Base-by-base conservation (phyloP, 352 stramenopile species). In the Phytophthora pseudosyringae region DNA sequence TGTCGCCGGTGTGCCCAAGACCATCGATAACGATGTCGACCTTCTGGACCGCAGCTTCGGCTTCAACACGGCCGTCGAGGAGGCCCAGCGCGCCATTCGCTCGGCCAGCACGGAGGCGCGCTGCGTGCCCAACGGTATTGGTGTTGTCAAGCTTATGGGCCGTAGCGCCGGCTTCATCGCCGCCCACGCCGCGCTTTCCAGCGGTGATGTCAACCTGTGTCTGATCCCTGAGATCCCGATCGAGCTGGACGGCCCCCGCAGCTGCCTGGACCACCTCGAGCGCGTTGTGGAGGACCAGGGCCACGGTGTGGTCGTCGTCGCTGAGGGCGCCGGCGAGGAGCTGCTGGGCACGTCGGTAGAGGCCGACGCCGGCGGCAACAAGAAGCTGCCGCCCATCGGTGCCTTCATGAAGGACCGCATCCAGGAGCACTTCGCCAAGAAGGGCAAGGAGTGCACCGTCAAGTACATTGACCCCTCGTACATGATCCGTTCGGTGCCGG, bases 1-100 rank as follows among this genome's bases (percentile, higher is more conserved):
- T 7, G 93, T 99, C 13, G 95, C 95, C 18, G 96, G 98, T 57
- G 97, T 99, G 66, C 98, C 98, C 18, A 99, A 99, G 86, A 99
- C 97, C 4, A 99, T 99, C 60, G 97, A 99, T 85, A 99, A 99
- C 76, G 97, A 99, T 77, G 94, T 99, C 46, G 97, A 98, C 69
- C 87, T 99, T 51, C 93, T 99, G 55, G 97, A 99, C 75, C 94
- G 96, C 49, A 98, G 91, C 38, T 99, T 99, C 70, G 97, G 97
- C 41, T 99, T 99, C 75, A 93, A 97, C 61, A 98, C 95, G 28
- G 89, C 97, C 5, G 97, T 99, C 1, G 97, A 99, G 79, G 97
- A 98, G 64, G 95, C 95, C 15, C 93, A 98, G 80, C 78, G 75
- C 28, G 95, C 97, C 18, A 98, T 99, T 67, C 87, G 86, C 13